Conservation (phyloP, 352 stramenopile species). For the Globisporangium megalacanthum region DNA sequence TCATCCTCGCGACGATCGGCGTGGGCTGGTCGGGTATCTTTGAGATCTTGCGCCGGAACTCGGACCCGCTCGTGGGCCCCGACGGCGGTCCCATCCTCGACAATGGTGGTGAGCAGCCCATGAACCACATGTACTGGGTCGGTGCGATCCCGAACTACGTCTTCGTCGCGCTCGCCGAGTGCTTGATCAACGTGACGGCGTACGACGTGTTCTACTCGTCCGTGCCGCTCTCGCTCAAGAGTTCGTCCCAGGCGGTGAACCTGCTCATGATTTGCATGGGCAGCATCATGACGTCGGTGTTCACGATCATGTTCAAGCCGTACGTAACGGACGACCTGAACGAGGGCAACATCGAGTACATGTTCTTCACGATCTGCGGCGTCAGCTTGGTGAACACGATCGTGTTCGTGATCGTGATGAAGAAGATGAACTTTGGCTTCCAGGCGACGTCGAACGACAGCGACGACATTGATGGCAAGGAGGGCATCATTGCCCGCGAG, state of each 20-base stretch:
- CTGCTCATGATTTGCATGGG: conserved; percentile 55
- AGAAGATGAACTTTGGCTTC: conserved; percentile 48
- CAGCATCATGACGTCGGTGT: conserved; percentile 49
- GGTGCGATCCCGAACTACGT: conserved; percentile 83
- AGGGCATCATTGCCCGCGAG: background rate
- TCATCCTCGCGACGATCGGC: conserved; percentile 67
- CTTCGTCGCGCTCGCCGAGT: conserved; percentile 70
- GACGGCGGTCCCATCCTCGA: conserved; percentile 34
- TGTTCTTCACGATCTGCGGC: conserved; percentile 51
- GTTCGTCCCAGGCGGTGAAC: conserved; percentile 49
- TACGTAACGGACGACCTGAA: conserved; percentile 59
- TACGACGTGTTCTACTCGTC: conserved; percentile 79
- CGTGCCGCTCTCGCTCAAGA: conserved; percentile 53
- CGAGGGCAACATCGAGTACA: conserved; percentile 60
- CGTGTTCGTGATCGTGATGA: conserved; percentile 41
- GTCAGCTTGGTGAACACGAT: conserved; percentile 51
- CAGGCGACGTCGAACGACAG: conserved; percentile 8
- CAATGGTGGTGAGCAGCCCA: conserved; percentile 51
- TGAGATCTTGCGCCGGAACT: conserved; percentile 63
- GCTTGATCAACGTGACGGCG: conserved; percentile 84
- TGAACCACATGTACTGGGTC: conserved; percentile 81
- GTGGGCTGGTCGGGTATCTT: conserved; percentile 83
- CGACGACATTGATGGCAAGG: conserved; percentile 10
- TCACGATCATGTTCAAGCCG: conserved; percentile 59
- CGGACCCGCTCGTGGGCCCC: conserved; percentile 29